These are phyloP conservation scores for Nephelium lappaceum DNA, from an alignment of 345 rosid genomes.

Conservation along the genomic window DNA sequence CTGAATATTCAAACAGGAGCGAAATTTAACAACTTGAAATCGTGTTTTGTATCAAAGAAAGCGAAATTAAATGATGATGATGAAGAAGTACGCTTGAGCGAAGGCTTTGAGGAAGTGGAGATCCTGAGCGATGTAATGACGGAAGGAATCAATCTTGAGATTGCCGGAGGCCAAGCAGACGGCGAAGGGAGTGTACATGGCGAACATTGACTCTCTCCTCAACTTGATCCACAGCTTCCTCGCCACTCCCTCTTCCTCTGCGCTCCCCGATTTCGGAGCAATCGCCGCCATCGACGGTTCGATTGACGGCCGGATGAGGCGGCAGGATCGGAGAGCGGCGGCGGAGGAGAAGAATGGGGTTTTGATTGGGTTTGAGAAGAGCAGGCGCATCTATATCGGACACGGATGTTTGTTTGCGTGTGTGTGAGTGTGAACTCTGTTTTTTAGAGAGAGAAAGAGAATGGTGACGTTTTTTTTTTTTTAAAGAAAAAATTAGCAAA, in stretches of 20 bases:
- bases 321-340: slow-evolving; percentile 26
- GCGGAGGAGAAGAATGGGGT: slow-evolving; percentile 21
- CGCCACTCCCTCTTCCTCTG: slow-evolving; percentile 59
- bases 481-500: not conserved
- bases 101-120: slow-evolving; percentile 85
- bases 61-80: too few relatives aligned
- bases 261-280: slow-evolving; percentile 32
- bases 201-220: slow-evolving; percentile 59
- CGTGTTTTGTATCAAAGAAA: too few relatives aligned
- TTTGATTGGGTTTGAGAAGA: slow-evolving; percentile 33
- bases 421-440: not conserved
- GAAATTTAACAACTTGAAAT: slow-evolving; percentile 1
- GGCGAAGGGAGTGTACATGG: slow-evolving; percentile 76
- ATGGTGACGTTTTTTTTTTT: not conserved
- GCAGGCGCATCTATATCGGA: slow-evolving; percentile 43
- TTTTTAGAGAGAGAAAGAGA: not conserved
- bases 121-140: slow-evolving; percentile 83
- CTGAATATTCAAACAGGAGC: slow-evolving; percentile 40
- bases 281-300: slow-evolving; percentile 41
- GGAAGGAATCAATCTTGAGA: slow-evolving; percentile 70
- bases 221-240: slow-evolving; percentile 75
- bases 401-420: not conserved
- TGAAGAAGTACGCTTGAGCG: slow-evolving; percentile 84
- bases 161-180: slow-evolving; percentile 77
- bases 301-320: slow-evolving; percentile 30